phyloP scores from a whole-genome alignment of 306 rosid genomes.

The Vigna trinervia region DNA sequence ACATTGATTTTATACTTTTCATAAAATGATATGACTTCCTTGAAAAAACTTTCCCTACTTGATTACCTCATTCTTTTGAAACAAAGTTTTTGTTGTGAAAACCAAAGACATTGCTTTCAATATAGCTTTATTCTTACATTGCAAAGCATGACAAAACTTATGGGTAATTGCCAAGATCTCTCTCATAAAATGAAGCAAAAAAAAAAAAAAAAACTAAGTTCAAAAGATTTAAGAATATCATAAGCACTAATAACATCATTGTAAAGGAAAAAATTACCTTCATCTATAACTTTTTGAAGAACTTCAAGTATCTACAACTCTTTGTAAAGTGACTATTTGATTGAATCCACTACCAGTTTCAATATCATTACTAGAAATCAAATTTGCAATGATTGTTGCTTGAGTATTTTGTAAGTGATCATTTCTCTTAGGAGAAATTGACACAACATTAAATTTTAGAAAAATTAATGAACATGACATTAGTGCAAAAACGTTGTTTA shows the following conservation, averaged over 20 bases:
- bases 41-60: not conserved
- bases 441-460: not conserved
- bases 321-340: too few species aligned
- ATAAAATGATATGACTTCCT: too few species aligned
- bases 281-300: too few species aligned
- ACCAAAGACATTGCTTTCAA: not conserved
- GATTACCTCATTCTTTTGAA: too few species aligned
- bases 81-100: not conserved
- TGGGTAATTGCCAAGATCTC: too few species aligned
- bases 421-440: not conserved
- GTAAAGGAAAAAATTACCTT: too few species aligned
- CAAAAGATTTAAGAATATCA: not conserved
- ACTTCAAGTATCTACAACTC: too few species aligned
- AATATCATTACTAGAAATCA: not conserved
- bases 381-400: not conserved
- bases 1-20: too few species aligned
- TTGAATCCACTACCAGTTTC: too few species aligned
- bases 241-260: not conserved
- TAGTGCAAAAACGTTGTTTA: too few species aligned
- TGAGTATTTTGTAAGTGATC: not conserved
- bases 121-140: not conserved
- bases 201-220: not conserved
- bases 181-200: not conserved
- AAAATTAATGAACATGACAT: not conserved
- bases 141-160: not conserved